Base-by-base conservation (phyloP, 208 protist species). In the Trichomonas gallinae region DNA sequence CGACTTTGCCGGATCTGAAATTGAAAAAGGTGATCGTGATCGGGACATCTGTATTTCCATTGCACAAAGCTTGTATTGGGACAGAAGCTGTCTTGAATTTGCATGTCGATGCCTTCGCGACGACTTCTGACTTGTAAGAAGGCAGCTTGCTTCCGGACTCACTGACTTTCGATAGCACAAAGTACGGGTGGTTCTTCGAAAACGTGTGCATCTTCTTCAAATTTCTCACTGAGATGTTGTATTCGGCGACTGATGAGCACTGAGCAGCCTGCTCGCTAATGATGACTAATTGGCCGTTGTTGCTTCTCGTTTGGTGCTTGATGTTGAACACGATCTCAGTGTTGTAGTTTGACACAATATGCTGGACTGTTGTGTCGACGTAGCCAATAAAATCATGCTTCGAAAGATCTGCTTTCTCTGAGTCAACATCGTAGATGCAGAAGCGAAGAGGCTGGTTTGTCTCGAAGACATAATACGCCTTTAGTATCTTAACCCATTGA, bases 341-440 rank as follows among this genome's bases (percentile, higher is more conserved):
- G 10, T n/a, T 13, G 13, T 9, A 10, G 34, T 72, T 82, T 8
- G 6, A 40, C n/a, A 82, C 49, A 44, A 82, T 11, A 46, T 26
- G 26, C 82, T 81, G 93, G 0, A 63, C 93, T 81, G 63, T 49
- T n/a, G 49, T 82, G 23, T 96, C 93, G 26, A n/a, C 46, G 2
- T 45, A 46, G 13, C 93, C 93, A 36, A 96, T 83, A 8, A 96
- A 96, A 34, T 96, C 93, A 21, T 96, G 93, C 13, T 82, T 96
- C n/a, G 31, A 31, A 31, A 96, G 40, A 38, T 42, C 40, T 34
- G 87, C 87, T 34, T 96, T 72, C 23, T 96, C 51, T 23, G 34
- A 44, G 40, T 96, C 93, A 15, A 0, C 11, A 81, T 96, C 93
- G 26, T 96, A 96, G 31, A 96, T 36, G 44, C 63, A 44, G 26